These are phyloP conservation scores for Phytopythium kandeliae DNA, from an alignment of 352 stramenopile species.

Conservation along the genomic window DNA sequence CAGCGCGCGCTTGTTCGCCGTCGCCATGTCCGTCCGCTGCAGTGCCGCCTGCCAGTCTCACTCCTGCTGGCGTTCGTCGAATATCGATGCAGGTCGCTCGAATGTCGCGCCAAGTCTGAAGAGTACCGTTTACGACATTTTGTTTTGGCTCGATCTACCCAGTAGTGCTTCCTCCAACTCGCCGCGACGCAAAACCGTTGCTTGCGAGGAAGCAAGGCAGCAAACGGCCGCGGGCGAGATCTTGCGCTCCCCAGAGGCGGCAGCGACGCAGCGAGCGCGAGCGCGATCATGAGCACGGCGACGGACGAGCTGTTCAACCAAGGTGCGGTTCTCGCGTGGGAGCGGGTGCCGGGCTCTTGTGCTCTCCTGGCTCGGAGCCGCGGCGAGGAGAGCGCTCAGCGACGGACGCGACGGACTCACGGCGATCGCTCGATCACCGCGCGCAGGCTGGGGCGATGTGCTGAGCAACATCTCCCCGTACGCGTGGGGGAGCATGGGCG, in stretches of 20 bases:
- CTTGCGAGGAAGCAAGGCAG: too few species aligned
- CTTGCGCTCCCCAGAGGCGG: conserved; percentile 1
- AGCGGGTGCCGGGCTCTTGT: too few species aligned
- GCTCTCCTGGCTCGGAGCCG: conserved; percentile 2
- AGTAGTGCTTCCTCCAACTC: too few species aligned
- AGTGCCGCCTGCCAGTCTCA: not conserved
- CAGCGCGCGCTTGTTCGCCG: conserved; percentile 62
- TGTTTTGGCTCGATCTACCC: too few species aligned
- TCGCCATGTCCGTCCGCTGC: conserved; percentile 5
- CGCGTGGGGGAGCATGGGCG: conserved; percentile 96
- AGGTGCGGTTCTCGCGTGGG: conserved; percentile 33
- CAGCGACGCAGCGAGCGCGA: conserved; percentile 3
- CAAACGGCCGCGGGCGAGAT: conserved; percentile 3
- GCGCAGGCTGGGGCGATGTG: conserved; percentile 89
- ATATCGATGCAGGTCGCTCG: too few species aligned
- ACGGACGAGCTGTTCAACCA: conserved; percentile 85
- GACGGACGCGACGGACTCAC: not conserved
- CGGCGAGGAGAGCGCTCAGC: not conserved
- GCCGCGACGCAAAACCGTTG: too few species aligned
- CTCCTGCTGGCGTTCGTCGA: too few species aligned
- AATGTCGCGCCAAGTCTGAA: too few species aligned
- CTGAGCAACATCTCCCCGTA: conserved; percentile 99
- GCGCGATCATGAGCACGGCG: conserved; percentile 59
- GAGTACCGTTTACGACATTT: not conserved
- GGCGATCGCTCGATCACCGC: not conserved